These are phyloP conservation scores for Crithidia acanthocephali DNA, from an alignment of 208 protist species.

Conservation along the genomic window DNA sequence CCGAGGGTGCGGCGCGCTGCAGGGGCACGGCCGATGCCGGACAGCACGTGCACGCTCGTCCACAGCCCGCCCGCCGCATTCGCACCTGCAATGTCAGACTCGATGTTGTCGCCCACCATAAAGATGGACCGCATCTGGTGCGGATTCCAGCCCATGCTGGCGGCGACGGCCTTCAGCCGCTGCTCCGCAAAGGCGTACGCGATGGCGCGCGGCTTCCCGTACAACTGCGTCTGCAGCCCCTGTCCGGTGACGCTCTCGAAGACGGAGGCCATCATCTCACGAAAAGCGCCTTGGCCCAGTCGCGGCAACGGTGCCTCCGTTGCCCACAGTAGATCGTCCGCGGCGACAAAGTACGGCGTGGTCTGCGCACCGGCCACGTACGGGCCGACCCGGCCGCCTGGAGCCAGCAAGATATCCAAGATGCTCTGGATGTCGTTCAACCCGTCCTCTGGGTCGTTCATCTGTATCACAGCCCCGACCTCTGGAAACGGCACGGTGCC, in stretches of 20 bases:
- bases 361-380: slow-evolving; percentile 68
- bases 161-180: slow-evolving; percentile 44
- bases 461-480: slow-evolving; percentile 76
- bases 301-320: slow-evolving; percentile 77
- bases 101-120: slow-evolving; percentile 90
- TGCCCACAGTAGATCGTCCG: slow-evolving; percentile 83
- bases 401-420: slow-evolving; percentile 76
- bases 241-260: slow-evolving; percentile 82
- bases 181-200: slow-evolving; percentile 79
- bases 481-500: slow-evolving; percentile 45
- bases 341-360: slow-evolving; percentile 67
- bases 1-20: slow-evolving; percentile 61
- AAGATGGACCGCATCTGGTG: slow-evolving; percentile 63
- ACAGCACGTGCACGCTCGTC: slow-evolving; percentile 84
- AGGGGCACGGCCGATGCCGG: slow-evolving; percentile 65
- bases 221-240: slow-evolving; percentile 65
- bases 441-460: slow-evolving; percentile 74
- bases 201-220: slow-evolving; percentile 88
- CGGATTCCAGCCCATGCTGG: slow-evolving; percentile 67
- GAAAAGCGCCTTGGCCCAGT: slow-evolving; percentile 77
- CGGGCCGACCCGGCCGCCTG: slow-evolving; percentile 50
- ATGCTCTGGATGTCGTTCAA: slow-evolving; percentile 85
- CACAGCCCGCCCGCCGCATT: slow-evolving; percentile 77
- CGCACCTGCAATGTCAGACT: slow-evolving; percentile 85
- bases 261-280: slow-evolving; percentile 84